These are phyloP conservation scores for Plasmodium yoelii DNA, from an alignment of 169 alveolate species.

Conservation along the genomic window DNA sequence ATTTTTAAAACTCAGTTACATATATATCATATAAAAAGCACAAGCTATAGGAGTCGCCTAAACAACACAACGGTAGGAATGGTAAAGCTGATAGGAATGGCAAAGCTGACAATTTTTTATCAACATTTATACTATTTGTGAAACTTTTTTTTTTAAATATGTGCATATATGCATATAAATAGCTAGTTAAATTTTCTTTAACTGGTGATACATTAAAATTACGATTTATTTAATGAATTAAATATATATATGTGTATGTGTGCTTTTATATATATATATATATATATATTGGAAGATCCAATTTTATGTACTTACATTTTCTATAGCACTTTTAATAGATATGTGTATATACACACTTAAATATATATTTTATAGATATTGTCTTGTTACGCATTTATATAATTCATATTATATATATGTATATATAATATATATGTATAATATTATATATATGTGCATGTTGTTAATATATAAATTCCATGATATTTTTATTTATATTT, in stretches of 20 bases:
- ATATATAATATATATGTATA: neutral
- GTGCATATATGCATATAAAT: conserved; percentile 3
- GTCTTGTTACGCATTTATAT: neutral
- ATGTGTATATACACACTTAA: neutral
- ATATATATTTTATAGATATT: neutral
- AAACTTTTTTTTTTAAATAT: neutral
- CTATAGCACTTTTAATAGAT: neutral
- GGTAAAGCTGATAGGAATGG: no score
- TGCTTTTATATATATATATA: neutral
- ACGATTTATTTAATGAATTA: neutral
- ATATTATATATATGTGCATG: conserved; percentile 2
- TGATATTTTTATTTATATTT: neutral
- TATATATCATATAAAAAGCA: no score
- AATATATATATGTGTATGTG: conserved; percentile 14
- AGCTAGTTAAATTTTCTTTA: neutral
- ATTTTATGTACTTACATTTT: neutral
- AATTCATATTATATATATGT: neutral
- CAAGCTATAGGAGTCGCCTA: no score
- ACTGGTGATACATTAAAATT: neutral
- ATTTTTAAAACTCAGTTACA: neutral
- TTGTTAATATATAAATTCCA: neutral
- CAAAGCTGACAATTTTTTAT: no score
- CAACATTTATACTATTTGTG: no score
- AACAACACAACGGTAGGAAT: no score
- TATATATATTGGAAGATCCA: conserved; percentile 7